A percentile compares a stretch with the other conserved stretches of the same genome.
phyloP scores from a whole-genome alignment of 306 rosid species.

The Dryas alaskensis region DNA sequence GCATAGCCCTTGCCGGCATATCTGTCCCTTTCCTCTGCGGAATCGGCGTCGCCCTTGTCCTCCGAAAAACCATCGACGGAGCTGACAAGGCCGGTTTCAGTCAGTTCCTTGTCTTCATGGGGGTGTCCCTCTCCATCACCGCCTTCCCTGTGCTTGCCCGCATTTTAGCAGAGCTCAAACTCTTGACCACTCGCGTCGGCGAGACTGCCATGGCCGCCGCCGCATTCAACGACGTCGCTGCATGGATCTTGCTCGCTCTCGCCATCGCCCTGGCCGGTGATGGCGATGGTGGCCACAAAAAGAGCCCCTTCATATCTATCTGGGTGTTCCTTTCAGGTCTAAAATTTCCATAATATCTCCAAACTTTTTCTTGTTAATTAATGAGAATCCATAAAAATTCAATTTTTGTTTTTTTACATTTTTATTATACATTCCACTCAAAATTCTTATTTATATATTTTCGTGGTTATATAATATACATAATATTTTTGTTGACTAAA shows the following conservation, averaged over 20 bases:
- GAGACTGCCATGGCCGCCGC: conserved; percentile 95
- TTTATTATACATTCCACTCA: too few species aligned
- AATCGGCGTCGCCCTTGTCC: conserved; percentile 62
- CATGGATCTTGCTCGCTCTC: conserved; percentile 79
- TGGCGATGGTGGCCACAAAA: conserved; percentile 29
- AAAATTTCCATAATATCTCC: neutral
- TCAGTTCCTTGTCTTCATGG: conserved; percentile 77
- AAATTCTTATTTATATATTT: too few species aligned
- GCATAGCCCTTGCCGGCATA: conserved; percentile 71
- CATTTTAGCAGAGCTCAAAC: conserved; percentile 80
- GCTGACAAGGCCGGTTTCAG: conserved; percentile 53
- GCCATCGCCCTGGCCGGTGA: conserved; percentile 69
- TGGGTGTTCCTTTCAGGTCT: conserved; percentile 76
- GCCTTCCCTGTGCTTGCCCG: conserved; percentile 91
- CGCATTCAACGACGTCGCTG: conserved; percentile 79
- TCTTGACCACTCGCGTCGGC: conserved; percentile 63
- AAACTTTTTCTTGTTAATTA: too few species aligned
- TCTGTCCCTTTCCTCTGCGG: conserved; percentile 64
- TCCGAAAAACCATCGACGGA: conserved; percentile 59
- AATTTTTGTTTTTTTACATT: too few species aligned
- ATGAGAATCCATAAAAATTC: too few species aligned
- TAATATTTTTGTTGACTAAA: too few species aligned
- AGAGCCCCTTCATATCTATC: conserved; percentile 57
- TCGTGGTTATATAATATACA: too few species aligned
- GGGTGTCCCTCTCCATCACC: conserved; percentile 81